Evolutionary conservation across 345 rosid species (phyloP), one percentile per base, ranked within the genome.

Genomic region (Gossypium turneri): DNA sequence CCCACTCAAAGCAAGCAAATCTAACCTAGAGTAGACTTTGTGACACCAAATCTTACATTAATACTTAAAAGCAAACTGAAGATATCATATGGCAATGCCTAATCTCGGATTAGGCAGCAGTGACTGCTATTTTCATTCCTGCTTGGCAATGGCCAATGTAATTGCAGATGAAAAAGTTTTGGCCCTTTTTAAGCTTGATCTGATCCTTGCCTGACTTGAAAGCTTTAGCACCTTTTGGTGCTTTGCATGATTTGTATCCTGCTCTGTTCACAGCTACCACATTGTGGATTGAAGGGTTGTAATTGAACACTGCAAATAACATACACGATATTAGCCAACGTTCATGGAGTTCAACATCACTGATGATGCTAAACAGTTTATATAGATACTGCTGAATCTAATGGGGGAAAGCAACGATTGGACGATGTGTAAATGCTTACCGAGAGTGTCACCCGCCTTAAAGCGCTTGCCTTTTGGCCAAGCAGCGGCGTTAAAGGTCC

Each of bases 231-330:
- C 82, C 73, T 72, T 34, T 72, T 3, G 89, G 85, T 2, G 82
- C 20, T 9, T 34, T 17, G 85, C 92, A 88, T n/a, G 70, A 44
- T 19, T 12, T 51, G 75, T 90, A 90, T 0, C 83, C 87, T 9
- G 50, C 85, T 51, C 70, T 73, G 75, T 73, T 61, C 8, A 88
- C 94, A 22, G 27, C 73, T 3, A 88, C 90, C 48, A 82, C 83
- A 59, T 90, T 86, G 82, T 88, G 91, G 0, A 15, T 2, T 1
- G 76, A 72, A 12, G 89, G 86, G 73, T 22, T 74, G 64, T 90
- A 90, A 71, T 80, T 88, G 85, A 90, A 90, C n/a, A 82, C 94
- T 90, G 81, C 84, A 80, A 48, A 57, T 57, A 20, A 22, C 62
- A 57, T 20, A 11, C 29, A 57, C 62, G 9, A 10, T 4, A 22